phyloP scores from a whole-genome alignment of 2,329 filamentous ascomycete species.

The Fusarium sp. region DNA sequence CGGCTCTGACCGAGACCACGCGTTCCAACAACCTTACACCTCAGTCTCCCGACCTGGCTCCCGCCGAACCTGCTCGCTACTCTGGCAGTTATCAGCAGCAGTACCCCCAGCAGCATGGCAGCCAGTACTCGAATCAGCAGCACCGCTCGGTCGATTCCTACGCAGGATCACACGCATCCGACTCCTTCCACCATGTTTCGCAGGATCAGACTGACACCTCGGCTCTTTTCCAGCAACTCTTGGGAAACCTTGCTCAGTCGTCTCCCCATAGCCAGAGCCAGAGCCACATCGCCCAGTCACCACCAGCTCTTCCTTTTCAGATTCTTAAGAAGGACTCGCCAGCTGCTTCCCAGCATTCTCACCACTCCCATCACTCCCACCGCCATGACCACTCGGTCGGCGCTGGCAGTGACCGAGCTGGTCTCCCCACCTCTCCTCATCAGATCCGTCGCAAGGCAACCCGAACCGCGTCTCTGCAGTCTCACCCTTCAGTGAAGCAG shows the following conservation, averaged over 20 bases:
- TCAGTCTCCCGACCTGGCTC: constrained; percentile 50
- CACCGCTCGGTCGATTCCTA: constrained; percentile 43
- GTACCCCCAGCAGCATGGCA: constrained; percentile 33
- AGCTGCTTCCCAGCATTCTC: constrained; percentile 49
- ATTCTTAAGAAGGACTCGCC: constrained; percentile 63
- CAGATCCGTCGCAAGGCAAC: constrained; percentile 52
- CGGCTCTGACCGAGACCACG: constrained; percentile 52
- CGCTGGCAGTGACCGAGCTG: constrained; percentile 54
- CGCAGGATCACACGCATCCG: constrained; percentile 38
- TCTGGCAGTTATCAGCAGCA: constrained; percentile 46
- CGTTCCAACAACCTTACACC: constrained; percentile 57
- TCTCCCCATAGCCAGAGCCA: constrained; percentile 55
- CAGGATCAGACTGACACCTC: constrained; percentile 52
- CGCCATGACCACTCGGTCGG: constrained; percentile 50
- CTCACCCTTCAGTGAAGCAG: constrained; percentile 42
- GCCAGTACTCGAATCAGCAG: constrained; percentile 36
- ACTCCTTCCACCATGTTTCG: constrained; percentile 41
- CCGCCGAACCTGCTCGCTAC: constrained; percentile 42
- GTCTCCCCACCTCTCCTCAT: constrained; percentile 55
- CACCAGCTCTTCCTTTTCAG: constrained; percentile 52
- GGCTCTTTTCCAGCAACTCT: constrained; percentile 51
- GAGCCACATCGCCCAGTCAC: constrained; percentile 42
- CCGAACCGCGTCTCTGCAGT: constrained; percentile 48
- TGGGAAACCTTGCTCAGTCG: constrained; percentile 50
- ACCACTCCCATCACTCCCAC: constrained; percentile 50